Evolutionary conservation across 129 eudicot species (phyloP).

Genomic region (Lactuca saligna): DNA sequence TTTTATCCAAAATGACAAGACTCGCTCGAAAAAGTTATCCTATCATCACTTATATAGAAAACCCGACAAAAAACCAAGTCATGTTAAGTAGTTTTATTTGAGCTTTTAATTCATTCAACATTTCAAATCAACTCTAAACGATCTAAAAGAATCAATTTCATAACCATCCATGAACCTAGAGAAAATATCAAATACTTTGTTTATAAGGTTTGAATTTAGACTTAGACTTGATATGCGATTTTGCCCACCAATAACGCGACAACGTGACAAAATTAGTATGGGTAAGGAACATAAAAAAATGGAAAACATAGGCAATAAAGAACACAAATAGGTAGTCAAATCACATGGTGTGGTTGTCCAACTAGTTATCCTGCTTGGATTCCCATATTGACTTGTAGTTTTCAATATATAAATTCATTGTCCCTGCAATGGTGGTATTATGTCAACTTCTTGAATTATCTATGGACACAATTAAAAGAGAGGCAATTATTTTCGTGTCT

Average conservation of each 20-base stretch:
- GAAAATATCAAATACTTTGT: neutral
- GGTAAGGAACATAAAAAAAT: neutral
- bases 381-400: constrained; percentile 26
- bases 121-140: constrained; percentile 1
- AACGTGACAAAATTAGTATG: constrained; percentile 26
- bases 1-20: neutral
- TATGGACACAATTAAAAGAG: too few species aligned
- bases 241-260: constrained; percentile 28
- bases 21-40: neutral
- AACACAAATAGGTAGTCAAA: constrained; percentile 19
- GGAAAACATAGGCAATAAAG: constrained; percentile 7
- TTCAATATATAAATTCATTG: constrained; percentile 17
- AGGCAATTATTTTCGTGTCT: too few species aligned
- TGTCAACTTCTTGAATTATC: neutral
- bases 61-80: neutral
- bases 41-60: neutral
- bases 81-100: neutral
- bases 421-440: neutral
- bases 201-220: constrained; percentile 12
- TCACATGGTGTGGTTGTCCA: constrained; percentile 28
- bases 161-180: constrained; percentile 11
- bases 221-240: constrained; percentile 23
- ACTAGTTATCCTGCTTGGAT: constrained; percentile 13
- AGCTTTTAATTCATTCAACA: neutral
- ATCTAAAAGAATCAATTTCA: neutral